Evolutionary conservation across 2,329 filamentous ascomycete species (phyloP).

Genomic region (Metarhizium robertsii): DNA sequence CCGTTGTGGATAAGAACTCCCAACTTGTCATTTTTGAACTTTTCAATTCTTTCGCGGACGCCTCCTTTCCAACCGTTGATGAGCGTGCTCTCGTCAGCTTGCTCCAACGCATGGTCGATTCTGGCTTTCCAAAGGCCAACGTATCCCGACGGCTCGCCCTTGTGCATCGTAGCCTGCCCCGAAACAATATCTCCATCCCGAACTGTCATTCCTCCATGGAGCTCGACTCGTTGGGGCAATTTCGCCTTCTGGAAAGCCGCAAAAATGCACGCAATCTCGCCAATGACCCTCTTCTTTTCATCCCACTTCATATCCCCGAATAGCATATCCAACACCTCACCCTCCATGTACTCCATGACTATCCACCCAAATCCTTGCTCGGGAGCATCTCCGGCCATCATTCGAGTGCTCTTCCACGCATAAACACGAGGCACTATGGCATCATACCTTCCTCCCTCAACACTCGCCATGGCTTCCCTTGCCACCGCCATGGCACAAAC

Average conservation of each 20-base stretch:
- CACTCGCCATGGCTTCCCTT: background rate
- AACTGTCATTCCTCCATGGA: background rate
- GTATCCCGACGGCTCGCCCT: conserved; percentile 13
- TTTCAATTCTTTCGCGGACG: conserved; percentile 7
- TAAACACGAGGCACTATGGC: conserved; percentile 3
- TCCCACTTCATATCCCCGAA: too few relatives aligned
- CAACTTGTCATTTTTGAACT: conserved; percentile 3
- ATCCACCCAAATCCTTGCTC: too few relatives aligned
- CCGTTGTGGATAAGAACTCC: too few relatives aligned
- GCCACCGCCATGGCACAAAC: conserved; percentile 11
- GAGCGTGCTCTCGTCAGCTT: background rate
- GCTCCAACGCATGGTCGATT: background rate
- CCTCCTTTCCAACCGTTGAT: conserved; percentile 10
- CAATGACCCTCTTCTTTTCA: too few relatives aligned
- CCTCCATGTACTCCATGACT: too few relatives aligned
- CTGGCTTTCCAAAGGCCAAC: conserved; percentile 7
- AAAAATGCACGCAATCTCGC: background rate
- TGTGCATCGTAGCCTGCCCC: conserved; percentile 9
- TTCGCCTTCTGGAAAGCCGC: background rate
- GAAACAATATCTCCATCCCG: conserved; percentile 2
- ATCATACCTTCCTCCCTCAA: conserved; percentile 12
- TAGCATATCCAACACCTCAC: too few relatives aligned
- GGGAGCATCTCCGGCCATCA: too few relatives aligned
- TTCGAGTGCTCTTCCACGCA: too few relatives aligned
- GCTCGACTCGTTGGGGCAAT: background rate